Evolutionary conservation across 176 grass and related monocot species (phyloP).

Genomic region (Triticum timopheevii): DNA sequence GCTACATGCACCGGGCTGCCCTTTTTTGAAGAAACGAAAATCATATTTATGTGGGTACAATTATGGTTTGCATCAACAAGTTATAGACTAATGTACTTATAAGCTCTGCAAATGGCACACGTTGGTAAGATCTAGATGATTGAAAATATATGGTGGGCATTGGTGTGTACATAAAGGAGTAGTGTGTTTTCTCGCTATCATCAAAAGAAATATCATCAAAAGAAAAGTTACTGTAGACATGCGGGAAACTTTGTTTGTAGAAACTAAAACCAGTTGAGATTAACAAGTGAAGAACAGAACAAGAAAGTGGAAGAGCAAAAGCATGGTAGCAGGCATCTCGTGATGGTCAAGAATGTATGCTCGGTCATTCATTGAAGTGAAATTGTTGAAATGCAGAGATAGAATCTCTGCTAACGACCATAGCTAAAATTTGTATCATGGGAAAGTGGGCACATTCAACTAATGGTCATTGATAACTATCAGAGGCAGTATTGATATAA

Average conservation of each 20-base stretch:
- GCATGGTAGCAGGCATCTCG: background rate
- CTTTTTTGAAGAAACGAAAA: background rate
- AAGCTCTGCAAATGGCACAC: background rate
- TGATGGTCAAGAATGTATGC: background rate
- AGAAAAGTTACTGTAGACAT: background rate
- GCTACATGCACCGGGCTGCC: too few species aligned
- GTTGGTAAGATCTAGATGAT: background rate
- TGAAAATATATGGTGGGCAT: background rate
- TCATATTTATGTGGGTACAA: background rate
- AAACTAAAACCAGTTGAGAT: background rate
- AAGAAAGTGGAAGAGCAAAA: constrained; percentile 1
- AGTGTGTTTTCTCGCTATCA: background rate
- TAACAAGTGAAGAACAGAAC: background rate
- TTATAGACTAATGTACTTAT: constrained; percentile 5
- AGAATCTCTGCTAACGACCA: background rate
- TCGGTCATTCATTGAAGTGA: constrained; percentile 16
- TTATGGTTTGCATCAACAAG: background rate
- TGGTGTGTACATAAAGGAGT: background rate
- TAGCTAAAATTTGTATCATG: background rate
- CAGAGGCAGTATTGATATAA: background rate
- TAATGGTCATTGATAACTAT: background rate
- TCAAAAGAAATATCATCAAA: background rate
- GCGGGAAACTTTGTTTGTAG: background rate
- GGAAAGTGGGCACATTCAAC: background rate
- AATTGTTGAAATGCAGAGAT: background rate